These are phyloP conservation scores for Zanthoxylum bungeanum DNA, from an alignment of 345 rosid genomes.

Conservation along the genomic window DNA sequence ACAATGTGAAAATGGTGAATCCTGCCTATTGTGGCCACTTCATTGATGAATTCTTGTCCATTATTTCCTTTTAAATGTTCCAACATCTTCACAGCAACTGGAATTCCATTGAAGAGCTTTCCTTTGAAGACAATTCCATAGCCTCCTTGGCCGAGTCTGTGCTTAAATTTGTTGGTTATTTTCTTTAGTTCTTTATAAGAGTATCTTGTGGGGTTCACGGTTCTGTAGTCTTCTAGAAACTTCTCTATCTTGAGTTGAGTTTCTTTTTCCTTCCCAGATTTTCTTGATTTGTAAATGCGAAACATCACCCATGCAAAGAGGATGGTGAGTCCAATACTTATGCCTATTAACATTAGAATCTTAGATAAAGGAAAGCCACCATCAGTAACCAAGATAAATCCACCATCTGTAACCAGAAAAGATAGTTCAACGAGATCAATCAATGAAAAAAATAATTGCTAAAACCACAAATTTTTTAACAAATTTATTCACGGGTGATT, in stretches of 20 bases:
- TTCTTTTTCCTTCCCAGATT: not conserved
- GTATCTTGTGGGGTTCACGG: constrained; percentile 4
- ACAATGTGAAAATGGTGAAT: constrained; percentile 13
- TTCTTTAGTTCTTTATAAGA: not conserved
- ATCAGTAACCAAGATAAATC: no score
- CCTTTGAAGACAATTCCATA: constrained; percentile 8
- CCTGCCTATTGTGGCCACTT: constrained; percentile 14
- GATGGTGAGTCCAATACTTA: not conserved
- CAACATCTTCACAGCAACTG: constrained; percentile 7
- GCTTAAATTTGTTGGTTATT: not conserved
- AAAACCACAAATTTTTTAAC: no score
- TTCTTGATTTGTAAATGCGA: not conserved
- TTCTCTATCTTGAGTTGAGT: not conserved
- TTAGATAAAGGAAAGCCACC: not conserved
- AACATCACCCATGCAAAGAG: not conserved
- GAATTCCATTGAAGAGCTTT: constrained; percentile 10
- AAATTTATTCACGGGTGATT: no score
- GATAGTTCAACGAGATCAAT: not conserved
- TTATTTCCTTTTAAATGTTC: constrained; percentile 10
- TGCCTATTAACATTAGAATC: not conserved
- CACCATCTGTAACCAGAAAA: not conserved
- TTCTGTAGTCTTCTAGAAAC: not conserved
- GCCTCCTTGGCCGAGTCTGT: not conserved
- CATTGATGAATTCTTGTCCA: constrained; percentile 23
- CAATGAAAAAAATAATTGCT: no score